Conservation (phyloP, 2,329 filamentous ascomycete species). For the Talaromyces marneffei region DNA sequence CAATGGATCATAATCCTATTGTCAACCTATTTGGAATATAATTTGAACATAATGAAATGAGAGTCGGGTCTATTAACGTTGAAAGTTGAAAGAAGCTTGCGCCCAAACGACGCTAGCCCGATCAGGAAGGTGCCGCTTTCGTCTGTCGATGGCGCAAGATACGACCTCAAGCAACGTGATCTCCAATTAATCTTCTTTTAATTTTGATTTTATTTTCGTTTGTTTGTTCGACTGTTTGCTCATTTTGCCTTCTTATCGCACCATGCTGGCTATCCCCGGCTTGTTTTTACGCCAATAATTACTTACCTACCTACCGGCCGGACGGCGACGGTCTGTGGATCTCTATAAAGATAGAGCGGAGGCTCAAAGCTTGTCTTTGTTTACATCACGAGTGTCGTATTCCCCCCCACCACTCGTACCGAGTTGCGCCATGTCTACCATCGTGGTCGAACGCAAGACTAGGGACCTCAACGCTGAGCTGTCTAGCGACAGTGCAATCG, state of each 20-base stretch:
- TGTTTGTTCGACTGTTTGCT: background rate
- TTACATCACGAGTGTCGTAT: background rate
- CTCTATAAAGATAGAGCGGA: background rate
- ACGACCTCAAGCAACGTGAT: background rate
- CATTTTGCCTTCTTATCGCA: background rate
- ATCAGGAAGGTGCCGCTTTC: background rate
- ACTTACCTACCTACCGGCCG: too few relatives aligned
- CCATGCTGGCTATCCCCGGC: conserved; percentile 3
- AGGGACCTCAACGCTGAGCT: too few relatives aligned
- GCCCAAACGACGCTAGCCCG: background rate
- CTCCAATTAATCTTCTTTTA: background rate
- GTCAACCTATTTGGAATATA: too few relatives aligned
- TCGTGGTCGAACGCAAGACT: background rate
- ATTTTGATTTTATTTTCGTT: background rate
- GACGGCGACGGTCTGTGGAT: too few relatives aligned
- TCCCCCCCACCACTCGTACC: background rate
- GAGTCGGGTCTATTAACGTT: too few relatives aligned
- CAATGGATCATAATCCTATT: too few relatives aligned
- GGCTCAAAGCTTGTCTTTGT: background rate
- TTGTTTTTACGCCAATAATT: background rate
- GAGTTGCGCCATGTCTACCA: background rate
- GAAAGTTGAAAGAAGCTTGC: background rate
- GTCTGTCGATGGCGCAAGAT: background rate
- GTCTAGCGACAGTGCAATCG: background rate
- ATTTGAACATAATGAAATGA: too few relatives aligned